A percentile compares a stretch with the other conserved stretches of the same genome.
Conservation (phyloP, 495 filamentous ascomycete species). For the Venustampulla echinocandica region DNA sequence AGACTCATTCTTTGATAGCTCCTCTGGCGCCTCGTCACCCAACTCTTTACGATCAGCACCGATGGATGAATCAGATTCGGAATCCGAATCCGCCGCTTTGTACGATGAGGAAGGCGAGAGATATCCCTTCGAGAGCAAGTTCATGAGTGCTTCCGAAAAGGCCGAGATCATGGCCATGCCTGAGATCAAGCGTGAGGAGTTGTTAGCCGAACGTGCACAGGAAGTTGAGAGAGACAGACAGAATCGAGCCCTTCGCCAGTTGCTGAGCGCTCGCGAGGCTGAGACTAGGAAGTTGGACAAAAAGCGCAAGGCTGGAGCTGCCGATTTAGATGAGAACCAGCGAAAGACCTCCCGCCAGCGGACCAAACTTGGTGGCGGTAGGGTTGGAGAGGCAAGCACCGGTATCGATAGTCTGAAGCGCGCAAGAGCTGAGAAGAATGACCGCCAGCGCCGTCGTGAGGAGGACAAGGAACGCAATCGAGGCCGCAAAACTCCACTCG, state of each 20-base stretch:
- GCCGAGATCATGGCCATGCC: conserved; percentile 76
- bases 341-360: conserved; percentile 78
- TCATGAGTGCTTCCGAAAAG: conserved; percentile 70
- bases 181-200: conserved; percentile 80
- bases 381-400: conserved; percentile 66
- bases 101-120: conserved; percentile 53
- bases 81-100: conserved; percentile 48
- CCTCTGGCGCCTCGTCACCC: conserved; percentile 54
- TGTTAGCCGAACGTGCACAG: conserved; percentile 81
- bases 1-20: conserved; percentile 33
- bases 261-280: conserved; percentile 60
- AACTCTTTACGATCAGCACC: conserved; percentile 72
- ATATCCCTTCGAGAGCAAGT: conserved; percentile 85
- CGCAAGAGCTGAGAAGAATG: conserved; percentile 73
- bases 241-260: conserved; percentile 72
- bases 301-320: conserved; percentile 72
- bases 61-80: conserved; percentile 85
- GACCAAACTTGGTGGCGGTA: conserved; percentile 66
- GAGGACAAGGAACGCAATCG: conserved; percentile 51
- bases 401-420: conserved; percentile 78
- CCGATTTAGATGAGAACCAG: conserved; percentile 59
- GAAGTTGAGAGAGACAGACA: conserved; percentile 72
- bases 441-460: conserved; percentile 64
- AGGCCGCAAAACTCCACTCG: conserved; percentile 39
- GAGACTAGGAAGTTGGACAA: conserved; percentile 47